Evolutionary conservation across 1,139 yeast genomes (phyloP), one percentile per base, ranked within the genome.

Genomic region (Insectozyma bohioensis): DNA sequence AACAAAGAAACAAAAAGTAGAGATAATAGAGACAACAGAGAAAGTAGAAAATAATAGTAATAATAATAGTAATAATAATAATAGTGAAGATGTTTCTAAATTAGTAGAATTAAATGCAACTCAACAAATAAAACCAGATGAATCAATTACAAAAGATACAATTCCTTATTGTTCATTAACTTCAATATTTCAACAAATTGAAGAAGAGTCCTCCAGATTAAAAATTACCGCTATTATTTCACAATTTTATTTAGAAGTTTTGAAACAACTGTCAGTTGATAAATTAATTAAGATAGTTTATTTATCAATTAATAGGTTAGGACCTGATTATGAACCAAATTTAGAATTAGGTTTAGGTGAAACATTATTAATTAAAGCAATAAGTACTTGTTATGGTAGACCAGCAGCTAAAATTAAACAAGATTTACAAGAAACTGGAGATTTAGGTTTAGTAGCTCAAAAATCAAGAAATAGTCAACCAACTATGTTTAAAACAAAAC

Each of bases 341-440:
- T 65, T 90, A 40, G 98, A 92, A 51, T 63, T 92, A 22, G 97
- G 98, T 0, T 70, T 92, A 3, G 99, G 98, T 10, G 98, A 92
- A 55, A 80, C 94, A 0, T 56, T 92, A 12, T 65, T 92, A 24
- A 78, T 88, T 51, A 92, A 90, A 52, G 94, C 98, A 0, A 78
- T 92, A 27, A 79, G 90, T 28, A 96, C 86, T 51, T 79, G 95
- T 34, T 90, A 95, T 12, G 98, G 98, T 1, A 70, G 95, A 39
- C 72, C 88, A 0, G 48, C 78, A 2, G 63, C 78, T 3, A 86
- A 82, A 42, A 75, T 92, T 38, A 87, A 80, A 54, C 66, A 70
- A 23, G 95, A 87, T 39, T 86, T 82, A 50, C 80, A 78, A 36
- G 78, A 83, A 40, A 73, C 74, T 11, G 99, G 99, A 20, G 99